Evolutionary conservation across 148 eudicot species (phyloP).

Genomic region (Cornus florida): DNA sequence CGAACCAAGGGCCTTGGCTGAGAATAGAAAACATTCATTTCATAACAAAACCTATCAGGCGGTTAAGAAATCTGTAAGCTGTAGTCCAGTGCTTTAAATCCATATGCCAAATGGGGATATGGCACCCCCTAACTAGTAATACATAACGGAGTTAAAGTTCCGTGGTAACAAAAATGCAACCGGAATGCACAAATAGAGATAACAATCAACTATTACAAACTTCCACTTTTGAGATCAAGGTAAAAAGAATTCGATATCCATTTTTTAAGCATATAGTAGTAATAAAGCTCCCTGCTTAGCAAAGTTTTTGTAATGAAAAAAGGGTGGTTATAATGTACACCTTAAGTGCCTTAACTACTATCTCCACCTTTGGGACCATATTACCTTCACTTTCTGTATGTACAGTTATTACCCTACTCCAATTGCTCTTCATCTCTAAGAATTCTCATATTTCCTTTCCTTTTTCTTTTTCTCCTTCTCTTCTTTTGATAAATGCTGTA

Average conservation of each 20-base stretch:
- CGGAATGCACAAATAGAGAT: too few species aligned
- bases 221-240: background rate
- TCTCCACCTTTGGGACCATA: background rate
- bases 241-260: background rate
- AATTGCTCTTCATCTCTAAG: background rate
- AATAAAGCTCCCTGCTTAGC: conserved; percentile 3
- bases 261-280: background rate
- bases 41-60: too few species aligned
- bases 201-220: background rate
- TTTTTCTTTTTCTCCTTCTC: background rate
- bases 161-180: too few species aligned
- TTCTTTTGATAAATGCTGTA: background rate
- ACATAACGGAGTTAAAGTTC: too few species aligned
- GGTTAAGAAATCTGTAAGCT: too few species aligned
- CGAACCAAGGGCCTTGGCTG: too few species aligned
- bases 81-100: too few species aligned
- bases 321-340: background rate
- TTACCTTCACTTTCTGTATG: conserved; percentile 2
- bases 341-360: background rate
- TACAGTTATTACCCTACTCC: conserved; percentile 6
- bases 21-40: too few species aligned
- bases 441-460: background rate
- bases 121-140: too few species aligned
- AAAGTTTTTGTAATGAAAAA: background rate
- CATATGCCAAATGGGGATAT: too few species aligned